phyloP scores from a whole-genome alignment of 441 rosid species.

The Breynia disticha region DNA sequence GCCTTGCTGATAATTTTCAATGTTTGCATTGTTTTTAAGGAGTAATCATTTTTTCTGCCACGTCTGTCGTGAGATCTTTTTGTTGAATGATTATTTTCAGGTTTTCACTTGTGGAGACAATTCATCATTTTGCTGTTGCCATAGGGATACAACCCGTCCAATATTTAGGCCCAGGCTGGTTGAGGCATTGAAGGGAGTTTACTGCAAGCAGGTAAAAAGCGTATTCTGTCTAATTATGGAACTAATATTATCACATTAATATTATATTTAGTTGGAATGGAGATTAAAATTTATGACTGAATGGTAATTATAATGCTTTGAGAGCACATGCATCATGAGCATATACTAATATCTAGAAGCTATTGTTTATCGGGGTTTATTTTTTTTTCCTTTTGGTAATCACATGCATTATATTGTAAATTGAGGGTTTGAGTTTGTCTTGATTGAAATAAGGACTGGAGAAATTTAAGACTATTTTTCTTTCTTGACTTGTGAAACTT shows the following conservation, averaged over 20 bases:
- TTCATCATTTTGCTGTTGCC: constrained; percentile 85
- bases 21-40: not conserved
- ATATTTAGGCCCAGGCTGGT: constrained; percentile 82
- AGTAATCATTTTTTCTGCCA: not conserved
- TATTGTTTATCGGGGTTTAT: not conserved
- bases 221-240: no score
- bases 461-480: no score
- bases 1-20: not conserved
- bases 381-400: not conserved
- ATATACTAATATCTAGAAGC: not conserved
- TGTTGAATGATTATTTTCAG: constrained; percentile 21
- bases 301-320: not conserved
- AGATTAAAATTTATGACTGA: not conserved
- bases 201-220: constrained; percentile 64
- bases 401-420: not conserved
- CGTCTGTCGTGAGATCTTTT: not conserved
- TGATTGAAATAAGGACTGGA: no score
- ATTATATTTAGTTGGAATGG: not conserved
- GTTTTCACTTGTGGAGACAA: constrained; percentile 95
- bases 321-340: not conserved
- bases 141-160: constrained; percentile 64
- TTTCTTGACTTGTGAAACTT: no score
- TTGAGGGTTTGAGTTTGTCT: no score
- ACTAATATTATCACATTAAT: no score
- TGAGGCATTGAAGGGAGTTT: constrained; percentile 66